Percentiles rank a stretch among this genome's conserved stretches.
phyloP scores from a whole-genome alignment of 345 rosid genomes.

The Pistacia atlantica region DNA sequence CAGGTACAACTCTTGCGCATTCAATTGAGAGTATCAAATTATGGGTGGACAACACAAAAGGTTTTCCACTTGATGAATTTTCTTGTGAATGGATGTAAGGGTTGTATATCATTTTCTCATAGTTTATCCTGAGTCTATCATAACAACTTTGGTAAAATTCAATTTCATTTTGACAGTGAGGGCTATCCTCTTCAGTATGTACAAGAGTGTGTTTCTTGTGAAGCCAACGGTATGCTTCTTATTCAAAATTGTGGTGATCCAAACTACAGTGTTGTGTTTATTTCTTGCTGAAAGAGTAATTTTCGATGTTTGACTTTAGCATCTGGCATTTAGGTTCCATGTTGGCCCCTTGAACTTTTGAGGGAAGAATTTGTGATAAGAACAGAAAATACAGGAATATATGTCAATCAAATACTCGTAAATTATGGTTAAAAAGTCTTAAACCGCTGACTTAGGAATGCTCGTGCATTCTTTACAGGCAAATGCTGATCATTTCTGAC shows the following conservation, averaged over 20 bases:
- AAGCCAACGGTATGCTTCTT: conserved; percentile 45
- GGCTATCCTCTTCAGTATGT: conserved; percentile 48
- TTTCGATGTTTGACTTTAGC: not conserved
- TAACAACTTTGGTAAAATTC: conserved; percentile 11
- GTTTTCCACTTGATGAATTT: conserved; percentile 95
- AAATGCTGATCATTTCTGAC: not conserved
- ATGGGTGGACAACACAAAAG: conserved; percentile 96
- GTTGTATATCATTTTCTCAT: not conserved
- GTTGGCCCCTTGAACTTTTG: not conserved
- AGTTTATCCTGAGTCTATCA: conserved; percentile 7
- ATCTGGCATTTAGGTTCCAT: not conserved
- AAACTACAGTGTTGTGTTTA: not conserved
- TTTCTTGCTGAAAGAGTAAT: not conserved
- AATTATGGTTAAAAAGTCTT: not conserved
- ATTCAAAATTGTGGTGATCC: not conserved
- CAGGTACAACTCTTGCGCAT: conserved; percentile 83
- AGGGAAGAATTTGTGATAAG: not conserved
- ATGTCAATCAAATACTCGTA: not conserved
- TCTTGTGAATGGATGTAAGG: conserved; percentile 80
- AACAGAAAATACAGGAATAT: not conserved
- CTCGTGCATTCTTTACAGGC: not conserved
- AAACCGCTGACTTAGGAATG: not conserved
- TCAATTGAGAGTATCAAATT: conserved; percentile 87
- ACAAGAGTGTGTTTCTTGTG: conserved; percentile 47
- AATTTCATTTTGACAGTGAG: conserved; percentile 43